A percentile compares a stretch with the other conserved stretches of the same genome.
phyloP scores from a whole-genome alignment of 305 asterid species.

The Andrographis paniculata region DNA sequence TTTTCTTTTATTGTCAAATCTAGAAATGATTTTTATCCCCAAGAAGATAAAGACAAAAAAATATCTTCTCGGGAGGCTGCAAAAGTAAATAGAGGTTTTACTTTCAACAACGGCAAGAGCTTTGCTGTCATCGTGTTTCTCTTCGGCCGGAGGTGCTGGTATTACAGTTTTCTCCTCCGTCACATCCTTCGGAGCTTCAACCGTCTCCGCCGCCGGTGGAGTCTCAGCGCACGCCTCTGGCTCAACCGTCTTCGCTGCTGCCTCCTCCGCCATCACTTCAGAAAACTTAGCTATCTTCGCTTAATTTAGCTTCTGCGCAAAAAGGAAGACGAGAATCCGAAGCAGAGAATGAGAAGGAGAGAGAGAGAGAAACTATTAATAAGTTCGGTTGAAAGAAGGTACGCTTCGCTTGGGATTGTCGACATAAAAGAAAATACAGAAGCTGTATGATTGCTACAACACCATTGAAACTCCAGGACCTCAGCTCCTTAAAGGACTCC shows the following conservation, averaged over 20 bases:
- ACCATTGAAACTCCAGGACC: too few relatives aligned
- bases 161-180: constrained; percentile 45
- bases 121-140: constrained; percentile 37
- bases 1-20: too few relatives aligned
- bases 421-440: too few relatives aligned
- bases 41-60: not conserved
- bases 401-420: too few relatives aligned
- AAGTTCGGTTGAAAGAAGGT: too few relatives aligned
- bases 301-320: too few relatives aligned
- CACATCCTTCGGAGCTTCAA: constrained; percentile 32
- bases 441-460: too few relatives aligned
- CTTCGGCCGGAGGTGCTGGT: constrained; percentile 24
- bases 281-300: constrained; percentile 36
- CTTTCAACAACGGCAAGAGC: constrained; percentile 41
- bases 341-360: too few relatives aligned
- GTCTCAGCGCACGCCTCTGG: constrained; percentile 24
- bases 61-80: not conserved
- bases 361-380: too few relatives aligned
- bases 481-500: too few relatives aligned
- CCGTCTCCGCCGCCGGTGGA: constrained; percentile 18
- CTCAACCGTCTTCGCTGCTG: constrained; percentile 37
- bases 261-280: constrained; percentile 53
- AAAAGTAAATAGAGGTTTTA: constrained; percentile 4
- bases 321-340: too few relatives aligned
- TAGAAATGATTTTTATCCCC: not conserved